A percentile compares a stretch with the other conserved stretches of the same genome.
Conservation (phyloP, 805 yeast genomes). For the Candida odintsovae region DNA sequence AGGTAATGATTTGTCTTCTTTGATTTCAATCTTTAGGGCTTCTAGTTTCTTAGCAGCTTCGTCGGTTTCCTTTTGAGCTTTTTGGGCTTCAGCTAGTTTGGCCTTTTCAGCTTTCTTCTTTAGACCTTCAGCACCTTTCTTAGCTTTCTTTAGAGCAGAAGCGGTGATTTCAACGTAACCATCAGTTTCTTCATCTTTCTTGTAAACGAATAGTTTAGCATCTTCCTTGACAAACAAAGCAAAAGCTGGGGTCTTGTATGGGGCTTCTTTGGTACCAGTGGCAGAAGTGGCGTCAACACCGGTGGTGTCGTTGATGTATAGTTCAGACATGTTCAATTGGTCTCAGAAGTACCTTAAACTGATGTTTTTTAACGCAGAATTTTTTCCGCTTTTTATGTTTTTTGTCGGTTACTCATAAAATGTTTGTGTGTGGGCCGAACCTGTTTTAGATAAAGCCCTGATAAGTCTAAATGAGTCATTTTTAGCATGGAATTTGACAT, state of each 20-base stretch:
- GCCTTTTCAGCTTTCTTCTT: slow-evolving; percentile 60
- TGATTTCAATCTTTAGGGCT: slow-evolving; percentile 69
- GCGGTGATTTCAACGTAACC: slow-evolving; percentile 76
- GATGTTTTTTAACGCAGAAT: not conserved
- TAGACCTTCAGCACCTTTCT: slow-evolving; percentile 89
- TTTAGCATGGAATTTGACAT: not conserved
- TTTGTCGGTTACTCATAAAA: not conserved
- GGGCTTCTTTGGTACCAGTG: slow-evolving; percentile 61
- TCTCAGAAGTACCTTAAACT: no score
- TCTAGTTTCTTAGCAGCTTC: slow-evolving; percentile 75
- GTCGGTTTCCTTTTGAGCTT: slow-evolving; percentile 53
- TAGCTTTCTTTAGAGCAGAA: slow-evolving; percentile 91
- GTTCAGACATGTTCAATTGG: slow-evolving; percentile 21
- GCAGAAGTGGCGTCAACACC: slow-evolving; percentile 60
- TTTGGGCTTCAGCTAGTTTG: slow-evolving; percentile 45
- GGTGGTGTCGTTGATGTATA: slow-evolving; percentile 67
- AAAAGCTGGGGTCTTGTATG: slow-evolving; percentile 79
- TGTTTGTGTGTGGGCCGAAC: not conserved
- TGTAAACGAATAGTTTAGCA: slow-evolving; percentile 50
- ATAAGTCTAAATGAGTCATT: not conserved
- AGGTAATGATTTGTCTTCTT: slow-evolving; percentile 70
- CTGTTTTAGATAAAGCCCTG: not conserved
- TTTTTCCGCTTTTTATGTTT: no score
- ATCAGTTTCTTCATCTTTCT: slow-evolving; percentile 52
- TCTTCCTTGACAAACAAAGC: slow-evolving; percentile 50